phyloP scores from a whole-genome alignment of 768 basidiomycete genomes.

The Albatrellus ellisii region DNA sequence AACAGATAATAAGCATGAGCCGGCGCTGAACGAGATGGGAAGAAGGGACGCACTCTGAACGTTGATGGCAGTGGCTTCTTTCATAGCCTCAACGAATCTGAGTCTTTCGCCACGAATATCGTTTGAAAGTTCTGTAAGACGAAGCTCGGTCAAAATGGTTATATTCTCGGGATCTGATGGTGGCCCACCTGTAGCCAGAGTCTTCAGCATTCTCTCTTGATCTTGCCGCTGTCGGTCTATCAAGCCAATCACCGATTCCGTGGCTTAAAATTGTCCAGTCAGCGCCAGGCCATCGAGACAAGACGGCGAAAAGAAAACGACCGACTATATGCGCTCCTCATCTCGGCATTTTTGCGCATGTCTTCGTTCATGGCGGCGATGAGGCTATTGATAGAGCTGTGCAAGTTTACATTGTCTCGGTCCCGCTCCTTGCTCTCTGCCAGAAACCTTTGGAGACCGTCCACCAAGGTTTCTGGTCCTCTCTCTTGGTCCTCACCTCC shows the following conservation, averaged over 20 bases:
- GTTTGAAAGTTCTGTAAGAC: constrained; percentile 53
- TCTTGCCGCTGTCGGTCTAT: constrained; percentile 61
- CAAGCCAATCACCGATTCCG: constrained; percentile 42
- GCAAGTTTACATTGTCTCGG: constrained; percentile 20
- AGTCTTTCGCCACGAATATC: constrained; percentile 82
- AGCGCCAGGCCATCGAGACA: constrained; percentile 4
- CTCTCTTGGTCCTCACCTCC: constrained; percentile 13
- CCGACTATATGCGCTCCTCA: constrained; percentile 28
- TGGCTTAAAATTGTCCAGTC: constrained; percentile 23
- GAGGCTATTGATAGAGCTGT: constrained; percentile 24
- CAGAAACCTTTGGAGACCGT: constrained; percentile 24
- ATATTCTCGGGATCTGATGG: no score
- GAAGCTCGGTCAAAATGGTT: not conserved
- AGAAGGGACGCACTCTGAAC: constrained; percentile 42
- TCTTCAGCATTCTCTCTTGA: constrained; percentile 56
- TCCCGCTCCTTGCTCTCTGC: constrained; percentile 21
- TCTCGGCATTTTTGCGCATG: constrained; percentile 24
- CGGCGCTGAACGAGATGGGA: not conserved
- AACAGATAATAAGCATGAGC: constrained; percentile 1
- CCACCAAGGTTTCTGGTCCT: constrained; percentile 19
- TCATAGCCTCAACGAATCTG: constrained; percentile 91
- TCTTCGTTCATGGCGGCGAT: constrained; percentile 29
- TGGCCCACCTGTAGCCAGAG: constrained; percentile 46
- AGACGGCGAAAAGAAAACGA: not conserved
- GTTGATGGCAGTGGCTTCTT: constrained; percentile 81